These are phyloP conservation scores for Hysterium pulicare DNA, from an alignment of 2,329 filamentous ascomycete species.

Conservation along the genomic window DNA sequence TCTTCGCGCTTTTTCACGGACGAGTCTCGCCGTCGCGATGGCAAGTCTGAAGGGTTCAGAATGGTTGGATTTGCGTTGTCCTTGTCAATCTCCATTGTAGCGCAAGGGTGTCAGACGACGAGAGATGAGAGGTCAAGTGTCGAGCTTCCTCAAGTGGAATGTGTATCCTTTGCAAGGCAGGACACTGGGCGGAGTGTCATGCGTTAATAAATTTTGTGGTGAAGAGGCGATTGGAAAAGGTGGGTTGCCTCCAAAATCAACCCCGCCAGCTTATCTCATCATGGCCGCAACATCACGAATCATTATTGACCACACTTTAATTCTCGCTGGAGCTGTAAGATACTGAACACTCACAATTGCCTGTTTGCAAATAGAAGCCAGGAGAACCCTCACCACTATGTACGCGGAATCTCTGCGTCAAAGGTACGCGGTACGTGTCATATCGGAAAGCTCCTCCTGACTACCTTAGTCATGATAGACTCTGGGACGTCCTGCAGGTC, in stretches of 20 bases:
- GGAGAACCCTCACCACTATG: too few species aligned
- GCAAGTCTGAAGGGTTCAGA: constrained; percentile 81
- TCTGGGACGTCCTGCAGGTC: constrained; percentile 8
- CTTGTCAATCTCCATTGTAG: constrained; percentile 45
- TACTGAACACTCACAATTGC: too few species aligned
- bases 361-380: too few species aligned
- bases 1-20: constrained; percentile 44
- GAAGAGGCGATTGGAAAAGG: background rate
- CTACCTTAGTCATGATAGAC: background rate
- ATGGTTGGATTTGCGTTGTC: constrained; percentile 91
- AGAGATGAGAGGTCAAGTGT: background rate
- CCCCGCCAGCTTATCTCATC: background rate
- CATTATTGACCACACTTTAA: too few species aligned
- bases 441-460: background rate
- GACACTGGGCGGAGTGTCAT: too few species aligned
- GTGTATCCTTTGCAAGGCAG: background rate
- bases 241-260: background rate
- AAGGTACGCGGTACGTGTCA: background rate
- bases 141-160: constrained; percentile 2
- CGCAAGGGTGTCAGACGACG: background rate
- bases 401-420: too few species aligned
- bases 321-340: too few species aligned
- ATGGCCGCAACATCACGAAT: background rate
- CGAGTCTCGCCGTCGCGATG: constrained; percentile 63
- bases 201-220: background rate